These are phyloP conservation scores for Themeda triandra DNA, from an alignment of 176 grass and related monocot genomes.

Conservation along the genomic window DNA sequence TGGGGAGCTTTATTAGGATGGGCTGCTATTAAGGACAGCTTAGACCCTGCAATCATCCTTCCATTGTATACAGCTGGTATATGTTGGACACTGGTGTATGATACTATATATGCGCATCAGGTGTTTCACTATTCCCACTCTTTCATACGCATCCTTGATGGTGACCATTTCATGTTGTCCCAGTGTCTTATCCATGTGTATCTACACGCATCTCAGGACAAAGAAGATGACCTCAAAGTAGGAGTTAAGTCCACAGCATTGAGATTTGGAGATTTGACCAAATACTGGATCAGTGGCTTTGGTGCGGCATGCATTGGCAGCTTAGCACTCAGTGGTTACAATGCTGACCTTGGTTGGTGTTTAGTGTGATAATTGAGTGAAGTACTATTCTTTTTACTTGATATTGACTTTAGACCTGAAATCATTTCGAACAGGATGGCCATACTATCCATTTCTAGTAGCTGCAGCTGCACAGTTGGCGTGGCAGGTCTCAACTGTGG, in stretches of 20 bases:
- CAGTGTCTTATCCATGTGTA: not conserved
- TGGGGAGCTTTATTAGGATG: conserved; percentile 95
- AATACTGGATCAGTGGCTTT: conserved; percentile 75
- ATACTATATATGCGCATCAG: conserved; percentile 98
- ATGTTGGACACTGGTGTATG: conserved; percentile 93
- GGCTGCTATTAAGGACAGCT: conserved; percentile 72
- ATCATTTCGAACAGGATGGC: conserved; percentile 64
- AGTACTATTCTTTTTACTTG: not conserved
- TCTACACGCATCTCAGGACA: conserved; percentile 48
- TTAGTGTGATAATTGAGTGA: not conserved
- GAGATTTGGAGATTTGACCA: conserved; percentile 74
- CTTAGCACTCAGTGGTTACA: conserved; percentile 65
- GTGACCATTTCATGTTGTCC: not conserved
- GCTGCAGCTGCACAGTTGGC: conserved; percentile 58
- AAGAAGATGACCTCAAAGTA: conserved; percentile 84
- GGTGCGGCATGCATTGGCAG: conserved; percentile 54
- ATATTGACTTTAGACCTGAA: conserved; percentile 21
- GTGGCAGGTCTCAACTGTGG: conserved; percentile 79
- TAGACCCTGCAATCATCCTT: conserved; percentile 63
- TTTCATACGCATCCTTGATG: conserved; percentile 6
- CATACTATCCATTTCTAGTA: conserved; percentile 68
- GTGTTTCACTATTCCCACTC: conserved; percentile 16
- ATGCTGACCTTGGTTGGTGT: conserved; percentile 74
- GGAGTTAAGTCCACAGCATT: conserved; percentile 93
- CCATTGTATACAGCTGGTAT: conserved; percentile 78